Conservation (phyloP, 2,329 filamentous ascomycete genomes). For the Aspergillus quadricinctus region DNA sequence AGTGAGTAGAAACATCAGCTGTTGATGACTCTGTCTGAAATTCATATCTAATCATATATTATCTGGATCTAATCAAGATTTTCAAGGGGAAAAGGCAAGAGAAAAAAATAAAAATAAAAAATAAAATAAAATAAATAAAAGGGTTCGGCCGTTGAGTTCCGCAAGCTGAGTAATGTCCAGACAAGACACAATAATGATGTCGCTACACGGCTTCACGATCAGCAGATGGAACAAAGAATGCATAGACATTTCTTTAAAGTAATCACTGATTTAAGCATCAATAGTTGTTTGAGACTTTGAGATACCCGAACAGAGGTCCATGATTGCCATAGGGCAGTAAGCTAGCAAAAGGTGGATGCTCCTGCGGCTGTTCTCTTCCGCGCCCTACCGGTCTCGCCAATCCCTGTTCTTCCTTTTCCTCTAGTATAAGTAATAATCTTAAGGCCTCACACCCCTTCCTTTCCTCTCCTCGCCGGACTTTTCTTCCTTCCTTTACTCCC, state of each 20-base stretch:
- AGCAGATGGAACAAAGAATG: not conserved
- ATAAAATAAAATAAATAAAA: too few species aligned
- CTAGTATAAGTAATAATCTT: not conserved
- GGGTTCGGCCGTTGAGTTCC: not conserved
- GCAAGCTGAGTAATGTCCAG: not conserved
- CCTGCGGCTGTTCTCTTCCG: conserved; percentile 7
- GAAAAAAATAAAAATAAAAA: not conserved
- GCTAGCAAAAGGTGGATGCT: not conserved
- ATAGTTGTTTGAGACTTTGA: not conserved
- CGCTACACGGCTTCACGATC: not conserved
- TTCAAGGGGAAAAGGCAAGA: not conserved
- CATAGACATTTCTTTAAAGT: not conserved
- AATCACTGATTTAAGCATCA: not conserved
- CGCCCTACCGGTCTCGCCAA: conserved; percentile 10
- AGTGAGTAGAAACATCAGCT: not conserved
- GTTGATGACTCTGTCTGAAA: not conserved
- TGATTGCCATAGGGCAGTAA: not conserved
- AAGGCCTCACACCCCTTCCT: not conserved
- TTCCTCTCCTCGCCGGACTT: not conserved
- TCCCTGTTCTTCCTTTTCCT: not conserved
- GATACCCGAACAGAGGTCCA: not conserved
- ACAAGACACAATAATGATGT: not conserved
- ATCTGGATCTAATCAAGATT: not conserved
- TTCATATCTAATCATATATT: not conserved
- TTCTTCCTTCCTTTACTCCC: not conserved